Base-by-base conservation (phyloP, 108 stramenopile species). In the Poteriospumella lacustris region DNA sequence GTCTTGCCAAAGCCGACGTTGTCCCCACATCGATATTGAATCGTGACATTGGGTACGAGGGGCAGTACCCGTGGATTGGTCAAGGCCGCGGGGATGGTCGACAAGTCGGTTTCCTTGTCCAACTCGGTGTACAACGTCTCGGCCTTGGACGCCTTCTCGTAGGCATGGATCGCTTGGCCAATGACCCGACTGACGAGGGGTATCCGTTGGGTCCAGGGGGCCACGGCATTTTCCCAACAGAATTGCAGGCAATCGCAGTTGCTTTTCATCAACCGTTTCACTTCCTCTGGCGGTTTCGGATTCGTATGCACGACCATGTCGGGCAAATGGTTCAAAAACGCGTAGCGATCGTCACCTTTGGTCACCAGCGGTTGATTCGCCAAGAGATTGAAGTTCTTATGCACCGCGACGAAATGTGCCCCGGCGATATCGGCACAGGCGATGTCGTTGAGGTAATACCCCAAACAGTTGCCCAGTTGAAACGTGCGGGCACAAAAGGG, bases 1-100 rank as follows among this genome's bases (percentile, higher is more conserved):
- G 60, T 64, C 60, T 64, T 64, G 31, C 60, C 60, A 24, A 64
- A 64, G 29, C 60, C 60, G 24, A 64, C 36, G 24, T 64, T 64
- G 36, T 64, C 60, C 9, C 60, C 60, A 33, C 60, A 64, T 3
- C 60, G 15, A 64, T 64, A 64, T 33, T 64, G 60, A 24, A 64
- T 64, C 36, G 60, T 64, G 5, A 64, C 60, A 34, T 64, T 64
- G 28, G 60, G 60, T 24, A 64, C 31, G 24, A 64, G 31, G 28
- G 60, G 60, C 9, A 64, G 24, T 56, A 56, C 24, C 24, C 3
- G 60, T 31, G 15, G 12, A 9, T 64, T 64, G 60, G n/a, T n/a
- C 36, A 64, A 64, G 12, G 29, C 36, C 36, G 60, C 33, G 9
- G 60, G 60, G 29, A 64, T 3, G 36, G 28, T 34, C 36, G 36